Conservation (phyloP, 2,329 filamentous ascomycete genomes). For the Penicillium capsulatum region DNA sequence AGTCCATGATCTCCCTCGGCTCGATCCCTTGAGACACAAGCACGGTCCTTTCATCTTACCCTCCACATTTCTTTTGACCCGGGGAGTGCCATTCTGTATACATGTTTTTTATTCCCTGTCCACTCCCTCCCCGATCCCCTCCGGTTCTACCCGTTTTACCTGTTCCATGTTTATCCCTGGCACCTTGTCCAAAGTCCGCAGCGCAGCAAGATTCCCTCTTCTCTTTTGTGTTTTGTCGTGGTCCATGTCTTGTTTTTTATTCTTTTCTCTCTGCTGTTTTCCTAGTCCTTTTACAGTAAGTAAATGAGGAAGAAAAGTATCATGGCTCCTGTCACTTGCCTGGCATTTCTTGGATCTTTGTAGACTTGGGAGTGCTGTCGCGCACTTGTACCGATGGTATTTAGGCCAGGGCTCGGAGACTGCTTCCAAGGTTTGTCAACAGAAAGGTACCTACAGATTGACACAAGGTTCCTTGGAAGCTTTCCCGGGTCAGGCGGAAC, state of each 20-base stretch:
- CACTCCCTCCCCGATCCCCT: conserved; percentile 18
- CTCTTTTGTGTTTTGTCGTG: conserved; percentile 29
- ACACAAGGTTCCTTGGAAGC: no score
- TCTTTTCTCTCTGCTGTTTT: conserved; percentile 26
- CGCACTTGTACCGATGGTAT: not conserved
- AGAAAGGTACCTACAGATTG: no score
- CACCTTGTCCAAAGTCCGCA: conserved; percentile 35
- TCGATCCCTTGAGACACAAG: conserved; percentile 4
- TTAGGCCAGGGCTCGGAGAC: no score
- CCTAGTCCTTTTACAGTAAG: conserved; percentile 24
- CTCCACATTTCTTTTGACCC: conserved; percentile 18
- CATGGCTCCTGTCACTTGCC: conserved; percentile 6
- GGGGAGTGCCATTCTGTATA: not conserved
- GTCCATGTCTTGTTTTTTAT: conserved; percentile 22
- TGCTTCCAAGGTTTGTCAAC: no score
- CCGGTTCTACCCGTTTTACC: conserved; percentile 9
- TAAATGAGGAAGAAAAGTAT: conserved; percentile 32
- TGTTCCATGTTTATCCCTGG: conserved; percentile 23
- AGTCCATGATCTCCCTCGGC: no score
- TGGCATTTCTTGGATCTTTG: not conserved
- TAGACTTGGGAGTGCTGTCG: not conserved
- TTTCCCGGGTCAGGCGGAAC: no score
- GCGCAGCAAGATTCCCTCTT: conserved; percentile 42
- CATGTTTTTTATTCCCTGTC: conserved; percentile 13
- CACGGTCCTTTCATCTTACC: conserved; percentile 17